Evolutionary conservation across 169 alveolate species (phyloP).

Genomic region (Plasmodium chabaudi): DNA sequence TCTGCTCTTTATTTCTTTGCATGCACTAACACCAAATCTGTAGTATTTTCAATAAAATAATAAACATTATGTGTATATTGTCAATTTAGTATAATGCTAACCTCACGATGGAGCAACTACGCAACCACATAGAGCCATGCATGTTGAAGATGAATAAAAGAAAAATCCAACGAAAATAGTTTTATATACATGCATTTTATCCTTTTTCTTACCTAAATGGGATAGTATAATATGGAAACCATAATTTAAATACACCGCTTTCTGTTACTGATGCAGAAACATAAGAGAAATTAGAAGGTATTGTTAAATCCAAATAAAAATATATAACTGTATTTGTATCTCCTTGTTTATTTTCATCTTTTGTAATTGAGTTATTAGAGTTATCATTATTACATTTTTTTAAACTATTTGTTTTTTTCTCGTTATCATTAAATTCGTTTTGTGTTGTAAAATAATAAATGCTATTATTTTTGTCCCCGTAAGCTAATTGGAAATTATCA

Average conservation of each 20-base stretch:
- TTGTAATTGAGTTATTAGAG: neutral
- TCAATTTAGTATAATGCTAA: too few species aligned
- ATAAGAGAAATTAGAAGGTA: constrained; percentile 56
- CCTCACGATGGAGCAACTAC: too few species aligned
- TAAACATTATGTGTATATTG: too few species aligned
- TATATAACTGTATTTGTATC: constrained; percentile 44
- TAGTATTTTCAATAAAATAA: too few species aligned
- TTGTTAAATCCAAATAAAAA: constrained; percentile 39
- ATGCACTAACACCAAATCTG: constrained; percentile 55
- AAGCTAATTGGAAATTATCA: constrained; percentile 40
- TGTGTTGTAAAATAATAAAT: constrained; percentile 34
- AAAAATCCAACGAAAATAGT: too few species aligned
- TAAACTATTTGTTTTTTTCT: neutral
- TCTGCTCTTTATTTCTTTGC: constrained; percentile 33
- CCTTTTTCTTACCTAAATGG: constrained; percentile 29
- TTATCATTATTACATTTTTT: neutral
- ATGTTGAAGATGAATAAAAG: neutral
- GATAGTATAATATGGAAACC: constrained; percentile 62
- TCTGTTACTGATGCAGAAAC: constrained; percentile 51
- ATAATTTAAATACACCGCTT: constrained; percentile 14
- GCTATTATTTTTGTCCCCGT: constrained; percentile 24
- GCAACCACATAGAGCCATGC: neutral
- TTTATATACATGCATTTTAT: too few species aligned
- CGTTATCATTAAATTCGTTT: constrained; percentile 19
- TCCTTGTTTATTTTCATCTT: constrained; percentile 25